Evolutionary conservation across 2,329 filamentous ascomycete species (phyloP).

Genomic region (Aspergillus bombycis): DNA sequence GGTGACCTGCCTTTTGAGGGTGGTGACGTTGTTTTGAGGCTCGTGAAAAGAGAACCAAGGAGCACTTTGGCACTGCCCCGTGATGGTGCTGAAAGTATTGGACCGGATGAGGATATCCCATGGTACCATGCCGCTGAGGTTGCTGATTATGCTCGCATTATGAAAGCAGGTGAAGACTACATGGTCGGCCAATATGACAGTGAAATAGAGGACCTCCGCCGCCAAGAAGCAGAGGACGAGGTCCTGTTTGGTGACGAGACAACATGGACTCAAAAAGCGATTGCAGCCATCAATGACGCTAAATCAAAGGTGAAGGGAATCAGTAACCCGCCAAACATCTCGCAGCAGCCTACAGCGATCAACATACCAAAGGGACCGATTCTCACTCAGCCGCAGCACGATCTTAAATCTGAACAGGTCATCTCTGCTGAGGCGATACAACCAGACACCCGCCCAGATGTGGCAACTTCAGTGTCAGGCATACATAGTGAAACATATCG

Average conservation of each 20-base stretch:
- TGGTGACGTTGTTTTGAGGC: slow-evolving; percentile 82
- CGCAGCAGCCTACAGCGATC: slow-evolving; percentile 54
- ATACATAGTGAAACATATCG: slow-evolving; percentile 24
- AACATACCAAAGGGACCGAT: slow-evolving; percentile 54
- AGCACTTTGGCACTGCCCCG: slow-evolving; percentile 87
- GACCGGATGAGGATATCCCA: slow-evolving; percentile 75
- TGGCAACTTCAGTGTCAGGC: slow-evolving; percentile 11
- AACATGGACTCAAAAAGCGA: slow-evolving; percentile 88
- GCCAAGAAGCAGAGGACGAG: slow-evolving; percentile 86
- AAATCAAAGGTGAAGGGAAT: slow-evolving; percentile 75
- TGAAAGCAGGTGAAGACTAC: slow-evolving; percentile 91
- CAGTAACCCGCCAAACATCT: slow-evolving; percentile 63
- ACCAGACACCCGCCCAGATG: neutral
- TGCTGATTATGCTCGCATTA: slow-evolving; percentile 89
- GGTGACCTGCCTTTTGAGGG: slow-evolving; percentile 77
- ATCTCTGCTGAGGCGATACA: slow-evolving; percentile 29
- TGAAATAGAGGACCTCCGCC: slow-evolving; percentile 73
- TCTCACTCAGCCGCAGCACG: slow-evolving; percentile 53
- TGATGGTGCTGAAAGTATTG: slow-evolving; percentile 73
- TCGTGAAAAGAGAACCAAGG: slow-evolving; percentile 78
- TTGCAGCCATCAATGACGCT: slow-evolving; percentile 71
- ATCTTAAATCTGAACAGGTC: slow-evolving; percentile 49
- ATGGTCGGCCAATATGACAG: slow-evolving; percentile 78
- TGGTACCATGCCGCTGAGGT: slow-evolving; percentile 96
- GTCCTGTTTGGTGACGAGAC: slow-evolving; percentile 87